A percentile compares a stretch with the other conserved stretches of the same genome.
Evolutionary conservation across 805 yeast genomes (phyloP).

Genomic region (Lipomyces spencermartinsiae): DNA sequence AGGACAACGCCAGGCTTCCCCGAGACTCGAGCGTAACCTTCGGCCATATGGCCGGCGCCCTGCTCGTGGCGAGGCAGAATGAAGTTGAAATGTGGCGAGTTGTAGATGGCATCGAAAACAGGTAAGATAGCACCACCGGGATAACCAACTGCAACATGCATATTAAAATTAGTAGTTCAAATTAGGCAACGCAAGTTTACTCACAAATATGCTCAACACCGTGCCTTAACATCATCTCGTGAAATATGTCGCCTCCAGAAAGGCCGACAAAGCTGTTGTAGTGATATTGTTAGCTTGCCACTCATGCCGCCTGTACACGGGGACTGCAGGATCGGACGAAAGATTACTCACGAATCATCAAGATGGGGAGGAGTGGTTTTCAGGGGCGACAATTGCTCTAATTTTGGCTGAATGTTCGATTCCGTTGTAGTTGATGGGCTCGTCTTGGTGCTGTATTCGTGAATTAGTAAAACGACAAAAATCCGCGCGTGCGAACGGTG

Average conservation of each 20-base stretch:
- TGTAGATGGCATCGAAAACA: slow-evolving; percentile 94
- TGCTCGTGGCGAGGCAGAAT: slow-evolving; percentile 97
- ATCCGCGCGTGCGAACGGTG: background rate
- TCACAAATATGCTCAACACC: slow-evolving; percentile 84
- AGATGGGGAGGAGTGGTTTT: slow-evolving; percentile 25
- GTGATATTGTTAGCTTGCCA: background rate
- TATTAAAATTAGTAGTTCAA: slow-evolving; percentile 9
- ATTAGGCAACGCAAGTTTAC: slow-evolving; percentile 8
- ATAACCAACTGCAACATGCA: slow-evolving; percentile 65
- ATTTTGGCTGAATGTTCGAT: background rate
- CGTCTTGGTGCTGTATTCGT: slow-evolving; percentile 3
- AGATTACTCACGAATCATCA: slow-evolving; percentile 33
- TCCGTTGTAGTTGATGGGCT: background rate
- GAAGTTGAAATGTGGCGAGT: slow-evolving; percentile 86
- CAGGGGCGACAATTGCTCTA: background rate
- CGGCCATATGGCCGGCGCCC: slow-evolving; percentile 99
- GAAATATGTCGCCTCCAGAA: slow-evolving; percentile 98
- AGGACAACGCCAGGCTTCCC: slow-evolving; percentile 98
- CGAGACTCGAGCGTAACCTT: slow-evolving; percentile 93
- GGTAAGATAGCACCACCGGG: slow-evolving; percentile 99
- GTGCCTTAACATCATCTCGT: slow-evolving; percentile 97
- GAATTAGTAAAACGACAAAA: background rate
- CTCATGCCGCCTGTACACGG: background rate
- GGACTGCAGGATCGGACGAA: background rate
- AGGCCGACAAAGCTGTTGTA: slow-evolving; percentile 78